A percentile compares a stretch with the other conserved stretches of the same genome.
Evolutionary conservation across 2,329 filamentous ascomycete genomes (phyloP).

Genomic region (Trichophyton mentagrophytes): DNA sequence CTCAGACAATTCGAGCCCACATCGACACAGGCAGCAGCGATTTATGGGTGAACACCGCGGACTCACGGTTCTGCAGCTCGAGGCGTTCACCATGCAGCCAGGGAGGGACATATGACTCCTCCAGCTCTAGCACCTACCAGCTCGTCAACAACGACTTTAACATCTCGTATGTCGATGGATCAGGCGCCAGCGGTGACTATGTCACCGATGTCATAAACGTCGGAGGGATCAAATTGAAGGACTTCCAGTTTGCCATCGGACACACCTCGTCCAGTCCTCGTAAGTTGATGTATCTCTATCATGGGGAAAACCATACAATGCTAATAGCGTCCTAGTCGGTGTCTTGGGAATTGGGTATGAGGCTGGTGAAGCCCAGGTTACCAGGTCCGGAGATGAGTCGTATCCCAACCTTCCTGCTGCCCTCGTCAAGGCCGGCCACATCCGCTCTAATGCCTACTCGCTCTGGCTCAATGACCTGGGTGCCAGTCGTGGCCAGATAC

Average conservation of each 20-base stretch:
- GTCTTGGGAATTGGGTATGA: slow-evolving; percentile 78
- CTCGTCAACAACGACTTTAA: slow-evolving; percentile 68
- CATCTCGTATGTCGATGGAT: slow-evolving; percentile 76
- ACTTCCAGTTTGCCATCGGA: slow-evolving; percentile 49
- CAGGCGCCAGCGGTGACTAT: slow-evolving; percentile 65
- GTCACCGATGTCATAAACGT: slow-evolving; percentile 56
- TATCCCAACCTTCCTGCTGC: slow-evolving; percentile 60
- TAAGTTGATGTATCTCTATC: neutral
- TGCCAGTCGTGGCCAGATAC: slow-evolving; percentile 51
- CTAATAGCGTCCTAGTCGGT: slow-evolving; percentile 40
- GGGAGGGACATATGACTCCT: slow-evolving; percentile 56
- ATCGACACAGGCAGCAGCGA: slow-evolving; percentile 53
- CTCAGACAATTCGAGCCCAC: slow-evolving; percentile 43
- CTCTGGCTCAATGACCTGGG: slow-evolving; percentile 64
- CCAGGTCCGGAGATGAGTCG: slow-evolving; percentile 34
- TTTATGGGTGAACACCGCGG: slow-evolving; percentile 52
- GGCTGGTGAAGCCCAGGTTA: slow-evolving; percentile 62
- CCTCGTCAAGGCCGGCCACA: slow-evolving; percentile 48
- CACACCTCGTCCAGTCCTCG: slow-evolving; percentile 39
- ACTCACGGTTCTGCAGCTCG: slow-evolving; percentile 47
- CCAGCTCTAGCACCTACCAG: slow-evolving; percentile 61
- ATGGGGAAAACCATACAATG: neutral
- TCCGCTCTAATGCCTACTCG: slow-evolving; percentile 57
- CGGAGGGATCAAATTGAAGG: slow-evolving; percentile 36
- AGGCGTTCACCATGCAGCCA: slow-evolving; percentile 41